Percentiles rank a stretch among this genome's conserved stretches.
phyloP scores from a whole-genome alignment of 306 rosid species.

The Cyamopsis tetragonoloba region DNA sequence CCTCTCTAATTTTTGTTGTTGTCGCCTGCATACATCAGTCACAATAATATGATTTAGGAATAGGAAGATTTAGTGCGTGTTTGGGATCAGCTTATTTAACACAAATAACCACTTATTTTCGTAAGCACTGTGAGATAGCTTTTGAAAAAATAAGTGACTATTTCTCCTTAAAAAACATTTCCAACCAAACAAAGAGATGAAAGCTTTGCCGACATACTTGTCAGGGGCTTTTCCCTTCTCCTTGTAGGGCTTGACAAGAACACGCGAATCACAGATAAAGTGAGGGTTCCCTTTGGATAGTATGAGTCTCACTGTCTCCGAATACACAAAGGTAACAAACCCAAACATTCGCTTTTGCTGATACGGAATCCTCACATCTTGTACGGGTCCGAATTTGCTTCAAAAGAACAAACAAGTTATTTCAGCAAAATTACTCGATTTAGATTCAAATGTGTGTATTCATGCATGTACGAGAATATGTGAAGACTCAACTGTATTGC shows the following conservation, averaged over 20 bases:
- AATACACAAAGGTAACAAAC: slow-evolving; percentile 73
- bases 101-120: no score
- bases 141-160: no score
- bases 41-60: neutral
- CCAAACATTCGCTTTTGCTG: slow-evolving; percentile 87
- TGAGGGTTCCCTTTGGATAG: slow-evolving; percentile 79
- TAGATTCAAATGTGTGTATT: neutral
- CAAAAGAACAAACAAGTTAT: slow-evolving; percentile 20
- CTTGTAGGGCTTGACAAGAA: slow-evolving; percentile 83
- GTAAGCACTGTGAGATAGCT: no score
- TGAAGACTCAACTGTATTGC: neutral
- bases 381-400: slow-evolving; percentile 80
- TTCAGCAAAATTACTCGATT: slow-evolving; percentile 6
- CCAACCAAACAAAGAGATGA: neutral
- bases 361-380: slow-evolving; percentile 82
- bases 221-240: slow-evolving; percentile 77
- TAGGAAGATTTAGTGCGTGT: neutral
- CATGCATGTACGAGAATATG: neutral
- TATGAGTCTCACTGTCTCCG: slow-evolving; percentile 69
- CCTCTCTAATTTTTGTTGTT: slow-evolving; percentile 31
- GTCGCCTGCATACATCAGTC: slow-evolving; percentile 23
- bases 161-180: no score
- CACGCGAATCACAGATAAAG: slow-evolving; percentile 79
- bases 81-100: no score
- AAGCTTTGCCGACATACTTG: slow-evolving; percentile 37